Evolutionary conservation across 1,284 basidiomycete genomes (phyloP).

Genomic region (Tilletia indica): DNA sequence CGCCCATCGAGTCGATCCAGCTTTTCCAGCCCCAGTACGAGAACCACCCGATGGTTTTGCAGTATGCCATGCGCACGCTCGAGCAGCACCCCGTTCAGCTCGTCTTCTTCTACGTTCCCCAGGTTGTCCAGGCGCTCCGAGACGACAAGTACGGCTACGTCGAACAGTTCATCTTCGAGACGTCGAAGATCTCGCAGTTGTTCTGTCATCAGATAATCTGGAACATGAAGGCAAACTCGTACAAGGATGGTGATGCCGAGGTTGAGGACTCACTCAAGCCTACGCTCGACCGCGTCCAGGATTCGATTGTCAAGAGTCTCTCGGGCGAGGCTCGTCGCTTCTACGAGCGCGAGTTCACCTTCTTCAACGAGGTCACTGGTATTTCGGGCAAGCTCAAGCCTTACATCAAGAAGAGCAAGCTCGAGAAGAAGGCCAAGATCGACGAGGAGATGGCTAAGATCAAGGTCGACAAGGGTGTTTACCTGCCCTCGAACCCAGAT

Average conservation of each 20-base stretch:
- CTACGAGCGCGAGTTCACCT: constrained; percentile 91
- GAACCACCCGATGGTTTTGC: constrained; percentile 80
- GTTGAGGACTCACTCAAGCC: constrained; percentile 93
- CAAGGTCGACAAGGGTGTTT: constrained; percentile 85
- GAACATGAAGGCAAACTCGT: constrained; percentile 99
- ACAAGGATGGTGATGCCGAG: constrained; percentile 73
- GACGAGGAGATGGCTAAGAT: constrained; percentile 99
- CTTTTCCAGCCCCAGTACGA: constrained; percentile 48
- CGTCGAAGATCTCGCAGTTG: constrained; percentile 91
- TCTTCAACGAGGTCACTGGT: constrained; percentile 93
- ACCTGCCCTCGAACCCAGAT: constrained; percentile 95
- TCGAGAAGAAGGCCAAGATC: constrained; percentile 99
- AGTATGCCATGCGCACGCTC: constrained; percentile 94
- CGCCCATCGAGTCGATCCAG: constrained; percentile 65
- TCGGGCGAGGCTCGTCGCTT: constrained; percentile 88
- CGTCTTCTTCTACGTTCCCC: constrained; percentile 98
- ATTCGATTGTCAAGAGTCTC: constrained; percentile 76
- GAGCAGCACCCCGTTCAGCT: constrained; percentile 91
- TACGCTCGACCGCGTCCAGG: constrained; percentile 79
- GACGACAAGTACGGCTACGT: constrained; percentile 81
- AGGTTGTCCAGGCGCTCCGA: constrained; percentile 90
- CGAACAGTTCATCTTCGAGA: constrained; percentile 92
- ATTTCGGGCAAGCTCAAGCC: constrained; percentile 98
- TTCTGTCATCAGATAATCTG: constrained; percentile 99
- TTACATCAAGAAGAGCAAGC: constrained; percentile 90